Percentiles rank a stretch among this genome's conserved stretches.
phyloP scores from a whole-genome alignment of 176 grass and related monocot genomes.

The Ensete ventricosum region DNA sequence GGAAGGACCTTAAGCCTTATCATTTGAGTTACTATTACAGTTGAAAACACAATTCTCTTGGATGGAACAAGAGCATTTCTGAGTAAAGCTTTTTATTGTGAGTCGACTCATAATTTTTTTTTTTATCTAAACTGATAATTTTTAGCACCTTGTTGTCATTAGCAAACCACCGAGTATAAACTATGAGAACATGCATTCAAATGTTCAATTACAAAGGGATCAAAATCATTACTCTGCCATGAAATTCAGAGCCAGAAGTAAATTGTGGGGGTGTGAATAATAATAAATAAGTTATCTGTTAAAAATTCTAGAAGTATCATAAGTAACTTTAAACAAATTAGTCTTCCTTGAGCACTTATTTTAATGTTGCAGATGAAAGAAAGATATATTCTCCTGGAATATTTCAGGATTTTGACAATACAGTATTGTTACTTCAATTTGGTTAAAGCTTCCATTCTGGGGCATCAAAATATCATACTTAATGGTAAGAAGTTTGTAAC shows the following conservation, averaged over 20 bases:
- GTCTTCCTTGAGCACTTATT: no score
- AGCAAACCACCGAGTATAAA: not conserved
- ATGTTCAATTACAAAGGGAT: not conserved
- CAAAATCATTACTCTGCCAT: not conserved
- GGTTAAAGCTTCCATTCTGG: no score
- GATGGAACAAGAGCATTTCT: not conserved
- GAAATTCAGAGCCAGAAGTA: not conserved
- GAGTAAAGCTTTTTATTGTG: not conserved
- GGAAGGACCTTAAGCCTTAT: no score
- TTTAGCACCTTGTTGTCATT: not conserved
- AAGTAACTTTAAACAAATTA: no score
- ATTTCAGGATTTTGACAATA: no score
- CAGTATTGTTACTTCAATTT: no score
- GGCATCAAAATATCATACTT: no score
- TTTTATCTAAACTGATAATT: not conserved
- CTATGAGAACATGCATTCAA: not conserved
- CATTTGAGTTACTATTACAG: not conserved
- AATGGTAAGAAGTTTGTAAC: no score
- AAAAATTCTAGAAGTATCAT: no score
- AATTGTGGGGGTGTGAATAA: not conserved
- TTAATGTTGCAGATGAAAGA: no score
- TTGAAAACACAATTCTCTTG: not conserved
- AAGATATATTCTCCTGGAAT: no score
- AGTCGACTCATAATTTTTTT: not conserved
- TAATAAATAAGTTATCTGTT: no score